A percentile compares a stretch with the other conserved stretches of the same genome.
Evolutionary conservation across 352 stramenopile genomes (phyloP).

Genomic region (Chrysophaeum taylorii): DNA sequence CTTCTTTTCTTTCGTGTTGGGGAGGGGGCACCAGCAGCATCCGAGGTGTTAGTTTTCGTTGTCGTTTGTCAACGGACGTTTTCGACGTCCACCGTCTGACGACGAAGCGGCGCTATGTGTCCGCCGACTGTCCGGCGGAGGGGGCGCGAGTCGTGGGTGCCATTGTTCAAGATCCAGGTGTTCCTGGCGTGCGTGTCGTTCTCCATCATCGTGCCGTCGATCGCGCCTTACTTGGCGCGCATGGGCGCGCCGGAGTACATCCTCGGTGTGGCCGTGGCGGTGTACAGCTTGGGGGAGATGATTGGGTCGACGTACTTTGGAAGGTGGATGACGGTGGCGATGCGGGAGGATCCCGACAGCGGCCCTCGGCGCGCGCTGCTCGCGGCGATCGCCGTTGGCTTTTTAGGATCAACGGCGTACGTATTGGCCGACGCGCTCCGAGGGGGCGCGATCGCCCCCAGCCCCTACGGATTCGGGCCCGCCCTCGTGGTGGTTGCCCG

Average conservation of each 20-base stretch:
- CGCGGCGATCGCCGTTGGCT: neutral
- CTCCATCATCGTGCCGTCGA: slow-evolving; percentile 33
- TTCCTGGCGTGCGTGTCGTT: slow-evolving; percentile 37
- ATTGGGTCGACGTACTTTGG: slow-evolving; percentile 24
- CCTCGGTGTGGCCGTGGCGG: slow-evolving; percentile 32
- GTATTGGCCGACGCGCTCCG: no score
- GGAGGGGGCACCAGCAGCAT: no score
- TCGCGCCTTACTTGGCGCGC: slow-evolving; percentile 32
- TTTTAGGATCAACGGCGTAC: slow-evolving; percentile 28
- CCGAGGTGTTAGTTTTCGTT: no score
- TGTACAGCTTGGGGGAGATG: slow-evolving; percentile 37
- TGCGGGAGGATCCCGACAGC: neutral
- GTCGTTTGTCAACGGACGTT: no score
- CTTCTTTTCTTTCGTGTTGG: no score
- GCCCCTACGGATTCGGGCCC: neutral
- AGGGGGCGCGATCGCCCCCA: neutral
- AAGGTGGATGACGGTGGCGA: neutral
- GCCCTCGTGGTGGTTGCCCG: neutral
- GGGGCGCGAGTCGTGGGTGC: slow-evolving; percentile 9
- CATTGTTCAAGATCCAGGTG: slow-evolving; percentile 39
- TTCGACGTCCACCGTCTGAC: no score
- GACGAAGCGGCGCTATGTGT: no score
- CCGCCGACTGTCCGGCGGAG: no score
- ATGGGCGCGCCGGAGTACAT: slow-evolving; percentile 26
- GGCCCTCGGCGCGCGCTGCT: neutral